phyloP scores from a whole-genome alignment of 768 basidiomycete species.

The Neoboletus magnificus region DNA sequence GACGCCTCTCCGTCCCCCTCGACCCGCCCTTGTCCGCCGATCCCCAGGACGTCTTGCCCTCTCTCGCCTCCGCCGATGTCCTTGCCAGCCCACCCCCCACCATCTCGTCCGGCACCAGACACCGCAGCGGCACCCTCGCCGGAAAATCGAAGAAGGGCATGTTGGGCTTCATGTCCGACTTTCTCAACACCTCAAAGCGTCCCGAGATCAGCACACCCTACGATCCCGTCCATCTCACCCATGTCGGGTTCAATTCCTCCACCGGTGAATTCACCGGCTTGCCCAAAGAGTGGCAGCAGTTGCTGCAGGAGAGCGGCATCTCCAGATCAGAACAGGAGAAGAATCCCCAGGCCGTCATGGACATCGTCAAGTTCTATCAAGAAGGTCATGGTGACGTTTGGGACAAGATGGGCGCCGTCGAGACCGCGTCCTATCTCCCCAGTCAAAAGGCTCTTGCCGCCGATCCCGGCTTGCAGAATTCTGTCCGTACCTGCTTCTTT shows the following conservation, averaged over 20 bases:
- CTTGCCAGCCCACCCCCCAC: neutral
- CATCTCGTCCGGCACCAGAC: slow-evolving; percentile 31
- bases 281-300: slow-evolving; percentile 98
- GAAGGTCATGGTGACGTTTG: slow-evolving; percentile 78
- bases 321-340: slow-evolving; percentile 93
- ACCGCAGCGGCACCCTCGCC: slow-evolving; percentile 41
- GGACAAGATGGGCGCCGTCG: slow-evolving; percentile 78
- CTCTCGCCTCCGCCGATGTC: slow-evolving; percentile 15
- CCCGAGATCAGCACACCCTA: slow-evolving; percentile 96
- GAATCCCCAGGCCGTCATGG: slow-evolving; percentile 97
- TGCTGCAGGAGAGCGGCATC: slow-evolving; percentile 93
- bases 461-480: slow-evolving; percentile 53
- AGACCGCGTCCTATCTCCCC: slow-evolving; percentile 19
- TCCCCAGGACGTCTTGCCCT: slow-evolving; percentile 22
- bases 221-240: slow-evolving; percentile 98
- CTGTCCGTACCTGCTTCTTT: slow-evolving; percentile 39
- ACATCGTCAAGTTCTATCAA: slow-evolving; percentile 98
- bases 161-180: slow-evolving; percentile 61
- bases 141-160: slow-evolving; percentile 61
- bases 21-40: slow-evolving; percentile 21
- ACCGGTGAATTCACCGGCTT: slow-evolving; percentile 98
- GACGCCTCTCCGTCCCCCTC: slow-evolving; percentile 47
- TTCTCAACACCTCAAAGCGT: slow-evolving; percentile 72
- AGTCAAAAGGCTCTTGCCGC: slow-evolving; percentile 28
- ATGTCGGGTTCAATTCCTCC: slow-evolving; percentile 98